Conservation (phyloP, 1,284 basidiomycete species). For the Sporisorium scitamineum region DNA sequence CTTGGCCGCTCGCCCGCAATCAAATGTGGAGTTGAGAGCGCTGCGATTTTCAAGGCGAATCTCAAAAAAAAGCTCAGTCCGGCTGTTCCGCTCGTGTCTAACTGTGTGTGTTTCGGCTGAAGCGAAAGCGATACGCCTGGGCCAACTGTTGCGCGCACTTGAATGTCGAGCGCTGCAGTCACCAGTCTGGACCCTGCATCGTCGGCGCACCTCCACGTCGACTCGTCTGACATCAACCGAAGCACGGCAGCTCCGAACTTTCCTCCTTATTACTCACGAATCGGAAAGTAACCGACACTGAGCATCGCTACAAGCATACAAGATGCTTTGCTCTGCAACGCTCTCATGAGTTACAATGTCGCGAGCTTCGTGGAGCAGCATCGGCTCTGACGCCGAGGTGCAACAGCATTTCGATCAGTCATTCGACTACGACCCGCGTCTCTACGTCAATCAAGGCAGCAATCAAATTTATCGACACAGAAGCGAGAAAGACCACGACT, state of each 20-base stretch:
- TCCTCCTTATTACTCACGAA: neutral
- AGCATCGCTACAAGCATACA: neutral
- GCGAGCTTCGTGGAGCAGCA: slow-evolving; percentile 28
- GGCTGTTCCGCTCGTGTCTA: neutral
- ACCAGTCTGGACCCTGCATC: neutral
- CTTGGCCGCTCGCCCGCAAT: neutral
- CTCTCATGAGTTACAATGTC: slow-evolving; percentile 20
- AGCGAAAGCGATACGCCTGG: slow-evolving; percentile 8
- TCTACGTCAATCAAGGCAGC: neutral
- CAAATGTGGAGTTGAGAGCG: slow-evolving; percentile 1
- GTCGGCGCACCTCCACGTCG: slow-evolving; percentile 7
- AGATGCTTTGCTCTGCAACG: neutral
- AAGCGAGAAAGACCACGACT: neutral
- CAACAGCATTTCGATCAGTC: slow-evolving; percentile 30
- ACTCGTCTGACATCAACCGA: slow-evolving; percentile 5
- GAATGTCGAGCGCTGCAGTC: neutral
- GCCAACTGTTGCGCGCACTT: neutral
- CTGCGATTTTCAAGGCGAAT: slow-evolving; percentile 5
- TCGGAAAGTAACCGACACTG: neutral
- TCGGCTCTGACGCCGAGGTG: slow-evolving; percentile 37
- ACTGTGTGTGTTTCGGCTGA: slow-evolving; percentile 4
- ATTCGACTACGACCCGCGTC: slow-evolving; percentile 19
- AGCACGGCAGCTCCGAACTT: neutral
- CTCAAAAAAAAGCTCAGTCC: slow-evolving; percentile 8
- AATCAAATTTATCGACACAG: neutral